Percentiles rank a stretch among this genome's conserved stretches.
phyloP scores from a whole-genome alignment of 495 filamentous ascomycete genomes.

The Xylona heveae region DNA sequence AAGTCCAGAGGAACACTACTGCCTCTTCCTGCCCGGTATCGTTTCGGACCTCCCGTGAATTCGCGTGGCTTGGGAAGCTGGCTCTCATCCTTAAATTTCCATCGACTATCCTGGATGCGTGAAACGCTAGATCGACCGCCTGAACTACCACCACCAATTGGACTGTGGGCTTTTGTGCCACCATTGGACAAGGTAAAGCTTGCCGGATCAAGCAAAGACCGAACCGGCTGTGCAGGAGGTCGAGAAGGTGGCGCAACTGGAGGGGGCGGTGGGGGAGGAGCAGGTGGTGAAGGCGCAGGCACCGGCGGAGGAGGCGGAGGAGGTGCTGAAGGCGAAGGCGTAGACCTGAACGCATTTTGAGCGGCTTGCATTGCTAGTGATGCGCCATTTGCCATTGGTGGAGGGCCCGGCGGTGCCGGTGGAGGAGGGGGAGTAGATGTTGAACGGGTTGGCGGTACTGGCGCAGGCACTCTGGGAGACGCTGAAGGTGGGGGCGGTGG shows the following conservation, averaged over 20 bases:
- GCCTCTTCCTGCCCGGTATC: constrained; percentile 76
- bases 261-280: constrained; percentile 16
- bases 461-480: constrained; percentile 19
- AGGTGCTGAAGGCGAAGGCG: constrained; percentile 25
- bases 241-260: constrained; percentile 18
- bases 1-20: constrained; percentile 89
- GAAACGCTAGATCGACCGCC: constrained; percentile 23
- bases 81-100: constrained; percentile 68
- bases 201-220: constrained; percentile 49
- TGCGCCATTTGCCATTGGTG: constrained; percentile 11
- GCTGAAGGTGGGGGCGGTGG: constrained; percentile 26
- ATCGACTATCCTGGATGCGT: constrained; percentile 58
- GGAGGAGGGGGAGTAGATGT: constrained; percentile 21
- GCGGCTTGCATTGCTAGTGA: constrained; percentile 27
- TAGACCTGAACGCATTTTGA: constrained; percentile 24
- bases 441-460: constrained; percentile 17
- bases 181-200: constrained; percentile 53
- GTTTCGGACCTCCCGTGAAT: constrained; percentile 46
- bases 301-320: constrained; percentile 19
- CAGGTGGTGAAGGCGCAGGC: constrained; percentile 24
- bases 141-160: constrained; percentile 6
- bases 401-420: constrained; percentile 16
- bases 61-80: constrained; percentile 68
- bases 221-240: constrained; percentile 17
- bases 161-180: constrained; percentile 8